Percentiles rank a stretch among this genome's conserved stretches.
phyloP scores from a whole-genome alignment of 2,329 filamentous ascomycete species.

The Fusarium duplospermum region DNA sequence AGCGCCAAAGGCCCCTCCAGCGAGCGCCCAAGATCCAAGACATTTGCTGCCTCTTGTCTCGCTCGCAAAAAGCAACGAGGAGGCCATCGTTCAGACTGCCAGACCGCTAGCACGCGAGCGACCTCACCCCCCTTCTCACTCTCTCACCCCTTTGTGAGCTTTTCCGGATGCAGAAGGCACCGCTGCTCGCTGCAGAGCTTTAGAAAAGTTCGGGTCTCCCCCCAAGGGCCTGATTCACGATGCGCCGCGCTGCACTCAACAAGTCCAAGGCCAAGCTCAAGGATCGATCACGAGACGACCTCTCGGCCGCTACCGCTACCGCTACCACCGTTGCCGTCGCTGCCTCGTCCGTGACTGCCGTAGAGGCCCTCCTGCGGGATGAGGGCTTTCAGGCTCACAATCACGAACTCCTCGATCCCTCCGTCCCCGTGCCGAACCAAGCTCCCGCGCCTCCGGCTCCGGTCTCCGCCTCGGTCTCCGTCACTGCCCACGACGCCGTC shows the following conservation, averaged over 20 bases:
- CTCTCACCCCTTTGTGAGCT: slow-evolving; percentile 20
- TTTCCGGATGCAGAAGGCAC: slow-evolving; percentile 41
- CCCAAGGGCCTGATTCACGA: slow-evolving; percentile 33
- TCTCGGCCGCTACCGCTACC: background rate
- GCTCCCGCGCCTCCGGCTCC: slow-evolving; percentile 1
- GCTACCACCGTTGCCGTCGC: slow-evolving; percentile 7
- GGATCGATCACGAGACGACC: slow-evolving; percentile 34
- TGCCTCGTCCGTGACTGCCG: slow-evolving; percentile 14
- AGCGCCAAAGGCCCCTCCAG: slow-evolving; percentile 11
- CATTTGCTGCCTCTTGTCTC: slow-evolving; percentile 37
- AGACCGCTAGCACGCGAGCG: slow-evolving; percentile 35
- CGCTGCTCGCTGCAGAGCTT: slow-evolving; percentile 22
- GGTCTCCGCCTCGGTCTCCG: slow-evolving; percentile 7
- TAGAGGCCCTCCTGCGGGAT: slow-evolving; percentile 30
- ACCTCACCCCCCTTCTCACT: slow-evolving; percentile 18
- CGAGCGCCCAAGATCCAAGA: slow-evolving; percentile 30
- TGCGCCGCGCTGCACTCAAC: slow-evolving; percentile 37
- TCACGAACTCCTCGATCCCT: slow-evolving; percentile 10
- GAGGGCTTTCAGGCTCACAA: slow-evolving; percentile 35
- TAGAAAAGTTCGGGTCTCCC: slow-evolving; percentile 33
- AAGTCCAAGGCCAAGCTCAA: slow-evolving; percentile 22
- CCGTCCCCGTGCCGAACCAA: background rate
- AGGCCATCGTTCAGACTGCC: slow-evolving; percentile 13
- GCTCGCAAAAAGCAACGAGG: slow-evolving; percentile 36
- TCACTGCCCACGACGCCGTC: slow-evolving; percentile 13